Conservation (phyloP, 2,329 filamentous ascomycete genomes). For the Helotiales sp. region DNA sequence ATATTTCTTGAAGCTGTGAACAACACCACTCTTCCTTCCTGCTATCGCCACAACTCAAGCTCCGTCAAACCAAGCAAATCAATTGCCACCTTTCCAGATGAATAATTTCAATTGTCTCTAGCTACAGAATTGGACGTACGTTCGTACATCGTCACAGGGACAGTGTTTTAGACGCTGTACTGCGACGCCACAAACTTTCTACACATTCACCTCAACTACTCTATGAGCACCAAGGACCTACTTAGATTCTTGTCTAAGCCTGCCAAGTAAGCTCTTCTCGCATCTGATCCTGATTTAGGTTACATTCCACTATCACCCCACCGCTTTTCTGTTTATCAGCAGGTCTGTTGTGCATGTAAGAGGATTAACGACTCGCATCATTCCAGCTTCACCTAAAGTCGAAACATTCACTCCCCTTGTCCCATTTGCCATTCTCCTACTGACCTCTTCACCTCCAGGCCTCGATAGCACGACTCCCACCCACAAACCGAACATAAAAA, state of each 20-base stretch:
- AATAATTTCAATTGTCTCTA: constrained; percentile 12
- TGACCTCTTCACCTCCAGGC: constrained; percentile 41
- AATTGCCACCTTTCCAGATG: neutral
- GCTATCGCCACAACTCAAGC: neutral
- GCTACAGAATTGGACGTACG: constrained; percentile 9
- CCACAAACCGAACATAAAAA: constrained; percentile 33
- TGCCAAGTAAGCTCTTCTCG: constrained; percentile 70
- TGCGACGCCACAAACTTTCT: constrained; percentile 18
- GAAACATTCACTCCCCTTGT: neutral
- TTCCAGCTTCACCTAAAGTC: neutral
- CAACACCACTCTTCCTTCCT: neutral
- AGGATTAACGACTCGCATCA: neutral
- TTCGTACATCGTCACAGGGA: constrained; percentile 21
- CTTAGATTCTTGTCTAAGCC: constrained; percentile 93
- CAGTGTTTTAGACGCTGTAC: constrained; percentile 24
- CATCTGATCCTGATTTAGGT: constrained; percentile 2
- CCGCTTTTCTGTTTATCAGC: neutral
- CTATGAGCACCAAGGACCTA: constrained; percentile 90
- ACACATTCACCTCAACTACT: constrained; percentile 42
- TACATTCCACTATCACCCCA: neutral
- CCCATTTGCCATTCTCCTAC: constrained; percentile 5
- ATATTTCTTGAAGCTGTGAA: neutral
- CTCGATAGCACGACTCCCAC: constrained; percentile 59
- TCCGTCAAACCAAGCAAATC: neutral
- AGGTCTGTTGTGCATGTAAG: too few relatives aligned